Conservation (phyloP, 495 filamentous ascomycete genomes). For the Daldinia caldariorum region DNA sequence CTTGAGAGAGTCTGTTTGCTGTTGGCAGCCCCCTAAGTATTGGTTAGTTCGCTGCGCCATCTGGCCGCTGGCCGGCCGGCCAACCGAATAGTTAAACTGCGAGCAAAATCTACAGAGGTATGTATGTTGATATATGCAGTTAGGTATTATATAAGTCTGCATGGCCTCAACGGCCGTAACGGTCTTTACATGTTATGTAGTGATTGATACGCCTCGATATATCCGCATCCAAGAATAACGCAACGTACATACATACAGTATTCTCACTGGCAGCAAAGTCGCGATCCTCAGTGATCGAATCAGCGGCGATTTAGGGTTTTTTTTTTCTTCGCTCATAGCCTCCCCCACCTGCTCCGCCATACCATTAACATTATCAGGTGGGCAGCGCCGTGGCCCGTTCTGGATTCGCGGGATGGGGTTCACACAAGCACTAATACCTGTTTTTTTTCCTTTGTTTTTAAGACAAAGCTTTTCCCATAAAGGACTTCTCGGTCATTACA, state of each 20-base stretch:
- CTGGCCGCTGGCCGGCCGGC: not conserved
- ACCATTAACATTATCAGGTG: conserved; percentile 17
- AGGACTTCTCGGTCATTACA: conserved; percentile 28
- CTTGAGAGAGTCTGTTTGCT: conserved; percentile 16
- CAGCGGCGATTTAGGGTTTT: not conserved
- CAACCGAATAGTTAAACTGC: conserved; percentile 15
- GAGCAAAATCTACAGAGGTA: conserved; percentile 8
- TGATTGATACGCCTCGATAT: conserved; percentile 15
- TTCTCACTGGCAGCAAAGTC: not conserved
- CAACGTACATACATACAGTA: not conserved
- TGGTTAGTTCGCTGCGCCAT: conserved; percentile 11
- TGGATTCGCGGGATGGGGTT: conserved; percentile 26
- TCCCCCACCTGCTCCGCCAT: conserved; percentile 26
- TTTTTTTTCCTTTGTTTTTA: too few species aligned
- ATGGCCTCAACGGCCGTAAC: not conserved
- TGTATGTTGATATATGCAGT: not conserved
- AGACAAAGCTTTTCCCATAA: not conserved
- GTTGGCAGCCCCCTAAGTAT: not conserved
- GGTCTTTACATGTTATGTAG: conserved; percentile 2
- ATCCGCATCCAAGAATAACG: conserved; percentile 14
- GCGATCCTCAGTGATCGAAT: conserved; percentile 32
- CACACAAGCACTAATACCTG: conserved; percentile 21
- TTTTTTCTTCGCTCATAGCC: not conserved
- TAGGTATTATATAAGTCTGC: not conserved
- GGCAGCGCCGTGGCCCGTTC: conserved; percentile 15